Conservation (phyloP, 2,329 filamentous ascomycete genomes). For the Cytospora schulzeri region DNA sequence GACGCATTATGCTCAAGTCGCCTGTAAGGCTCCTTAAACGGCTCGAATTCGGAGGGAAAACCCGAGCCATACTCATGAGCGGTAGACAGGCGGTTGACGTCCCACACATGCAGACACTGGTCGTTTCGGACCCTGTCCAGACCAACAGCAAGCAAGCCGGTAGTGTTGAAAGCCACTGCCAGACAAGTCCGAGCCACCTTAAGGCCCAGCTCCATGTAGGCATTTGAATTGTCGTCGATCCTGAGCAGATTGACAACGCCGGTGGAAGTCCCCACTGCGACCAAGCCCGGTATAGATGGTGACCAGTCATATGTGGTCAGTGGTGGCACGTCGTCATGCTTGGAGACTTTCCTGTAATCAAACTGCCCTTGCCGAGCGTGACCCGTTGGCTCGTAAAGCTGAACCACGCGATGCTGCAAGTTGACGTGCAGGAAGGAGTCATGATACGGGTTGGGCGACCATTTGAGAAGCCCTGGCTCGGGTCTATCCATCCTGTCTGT, state of each 20-base stretch:
- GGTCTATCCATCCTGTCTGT: slow-evolving; percentile 55
- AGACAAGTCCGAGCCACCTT: slow-evolving; percentile 79
- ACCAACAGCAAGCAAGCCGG: slow-evolving; percentile 73
- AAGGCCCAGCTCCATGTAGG: slow-evolving; percentile 66
- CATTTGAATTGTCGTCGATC: slow-evolving; percentile 70
- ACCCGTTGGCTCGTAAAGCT: slow-evolving; percentile 64
- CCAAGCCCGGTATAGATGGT: slow-evolving; percentile 61
- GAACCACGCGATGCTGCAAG: slow-evolving; percentile 62
- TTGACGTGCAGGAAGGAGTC: slow-evolving; percentile 68
- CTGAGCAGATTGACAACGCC: slow-evolving; percentile 76
- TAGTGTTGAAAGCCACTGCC: slow-evolving; percentile 76
- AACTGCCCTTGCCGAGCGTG: slow-evolving; percentile 59
- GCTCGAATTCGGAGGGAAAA: slow-evolving; percentile 51
- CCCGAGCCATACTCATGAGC: slow-evolving; percentile 49
- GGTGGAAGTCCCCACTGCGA: slow-evolving; percentile 74
- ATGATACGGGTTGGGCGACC: slow-evolving; percentile 61
- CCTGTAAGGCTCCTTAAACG: slow-evolving; percentile 59
- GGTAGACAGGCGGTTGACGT: slow-evolving; percentile 64
- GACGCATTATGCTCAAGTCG: slow-evolving; percentile 68
- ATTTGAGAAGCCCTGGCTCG: slow-evolving; percentile 65
- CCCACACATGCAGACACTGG: slow-evolving; percentile 80
- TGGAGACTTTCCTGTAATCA: slow-evolving; percentile 58
- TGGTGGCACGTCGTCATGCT: slow-evolving; percentile 64
- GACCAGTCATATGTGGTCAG: slow-evolving; percentile 71
- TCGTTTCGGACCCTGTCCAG: slow-evolving; percentile 81